Evolutionary conservation across 2,329 filamentous ascomycete genomes (phyloP).

Genomic region (Alternaria ventricosa): DNA sequence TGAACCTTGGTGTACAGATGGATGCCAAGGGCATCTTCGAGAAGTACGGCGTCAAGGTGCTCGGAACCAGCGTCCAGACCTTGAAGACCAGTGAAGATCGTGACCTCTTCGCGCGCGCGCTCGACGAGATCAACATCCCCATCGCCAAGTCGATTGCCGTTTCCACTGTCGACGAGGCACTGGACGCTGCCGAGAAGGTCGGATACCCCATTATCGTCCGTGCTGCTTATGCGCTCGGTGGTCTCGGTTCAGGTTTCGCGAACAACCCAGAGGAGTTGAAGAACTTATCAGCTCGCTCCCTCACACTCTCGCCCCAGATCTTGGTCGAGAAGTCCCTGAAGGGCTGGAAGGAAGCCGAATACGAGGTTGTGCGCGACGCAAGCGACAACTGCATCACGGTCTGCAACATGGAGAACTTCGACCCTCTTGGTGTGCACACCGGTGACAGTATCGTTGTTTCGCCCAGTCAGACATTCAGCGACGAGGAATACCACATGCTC

Average conservation of each 20-base stretch:
- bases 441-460: slow-evolving; percentile 99
- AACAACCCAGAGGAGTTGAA: slow-evolving; percentile 92
- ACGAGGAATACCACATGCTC: slow-evolving; percentile 99
- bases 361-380: slow-evolving; percentile 96
- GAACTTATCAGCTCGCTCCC: slow-evolving; percentile 88
- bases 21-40: slow-evolving; percentile 94
- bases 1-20: slow-evolving; percentile 98
- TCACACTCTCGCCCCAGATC: slow-evolving; percentile 94
- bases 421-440: slow-evolving; percentile 95
- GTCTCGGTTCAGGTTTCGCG: slow-evolving; percentile 94
- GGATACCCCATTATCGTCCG: slow-evolving; percentile 98
- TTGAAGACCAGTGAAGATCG: slow-evolving; percentile 94
- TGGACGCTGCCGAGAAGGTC: slow-evolving; percentile 83
- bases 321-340: slow-evolving; percentile 98
- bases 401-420: slow-evolving; percentile 99
- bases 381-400: slow-evolving; percentile 99
- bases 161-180: slow-evolving; percentile 86
- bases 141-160: slow-evolving; percentile 97
- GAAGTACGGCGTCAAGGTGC: slow-evolving; percentile 91
- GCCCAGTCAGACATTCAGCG: slow-evolving; percentile 93
- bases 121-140: slow-evolving; percentile 96
- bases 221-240: slow-evolving; percentile 94
- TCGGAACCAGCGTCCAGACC: slow-evolving; percentile 93
- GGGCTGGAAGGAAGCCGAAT: slow-evolving; percentile 99
- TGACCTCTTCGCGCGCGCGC: slow-evolving; percentile 92